Evolutionary conservation across 345 rosid species (phyloP).

Genomic region (Aegle marmelos): DNA sequence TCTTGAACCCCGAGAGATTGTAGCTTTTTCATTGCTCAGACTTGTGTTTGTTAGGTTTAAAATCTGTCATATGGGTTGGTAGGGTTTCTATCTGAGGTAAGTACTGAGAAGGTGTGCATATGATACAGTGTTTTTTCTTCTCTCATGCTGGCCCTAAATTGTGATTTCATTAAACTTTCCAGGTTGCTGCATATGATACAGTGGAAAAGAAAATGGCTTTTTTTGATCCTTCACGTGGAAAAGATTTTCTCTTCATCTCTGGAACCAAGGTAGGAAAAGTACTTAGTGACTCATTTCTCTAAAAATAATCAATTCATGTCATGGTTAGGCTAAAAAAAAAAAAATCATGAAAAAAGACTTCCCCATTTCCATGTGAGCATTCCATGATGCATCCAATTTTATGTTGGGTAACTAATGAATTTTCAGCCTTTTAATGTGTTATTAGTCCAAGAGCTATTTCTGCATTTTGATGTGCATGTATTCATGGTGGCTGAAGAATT

Average conservation of each 20-base stretch:
- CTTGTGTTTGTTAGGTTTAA: not conserved
- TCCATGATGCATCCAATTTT: not conserved
- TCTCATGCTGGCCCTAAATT: not conserved
- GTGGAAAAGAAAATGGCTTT: conserved; percentile 88
- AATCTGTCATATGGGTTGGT: not conserved
- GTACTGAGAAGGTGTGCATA: not conserved
- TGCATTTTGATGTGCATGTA: not conserved
- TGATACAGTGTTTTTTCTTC: not conserved
- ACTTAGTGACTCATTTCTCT: not conserved
- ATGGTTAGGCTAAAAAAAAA: not conserved
- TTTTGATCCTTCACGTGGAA: conserved; percentile 81
- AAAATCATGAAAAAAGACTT: not conserved
- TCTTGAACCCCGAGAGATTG: not conserved
- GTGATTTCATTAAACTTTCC: conserved; percentile 5
- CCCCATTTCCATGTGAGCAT: not conserved
- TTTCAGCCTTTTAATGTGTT: not conserved
- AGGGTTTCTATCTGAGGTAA: not conserved
- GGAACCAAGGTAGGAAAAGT: conserved; percentile 75
- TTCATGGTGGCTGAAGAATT: not conserved
- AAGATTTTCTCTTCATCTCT: conserved; percentile 94
- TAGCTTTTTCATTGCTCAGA: not conserved
- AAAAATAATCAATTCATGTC: not conserved
- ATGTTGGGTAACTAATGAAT: not conserved
- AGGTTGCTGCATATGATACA: conserved; percentile 96
- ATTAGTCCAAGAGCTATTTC: not conserved